Evolutionary conservation across 495 filamentous ascomycete genomes (phyloP), one percentile per base, ranked within the genome.

Genomic region (Apodospora peruviana): DNA sequence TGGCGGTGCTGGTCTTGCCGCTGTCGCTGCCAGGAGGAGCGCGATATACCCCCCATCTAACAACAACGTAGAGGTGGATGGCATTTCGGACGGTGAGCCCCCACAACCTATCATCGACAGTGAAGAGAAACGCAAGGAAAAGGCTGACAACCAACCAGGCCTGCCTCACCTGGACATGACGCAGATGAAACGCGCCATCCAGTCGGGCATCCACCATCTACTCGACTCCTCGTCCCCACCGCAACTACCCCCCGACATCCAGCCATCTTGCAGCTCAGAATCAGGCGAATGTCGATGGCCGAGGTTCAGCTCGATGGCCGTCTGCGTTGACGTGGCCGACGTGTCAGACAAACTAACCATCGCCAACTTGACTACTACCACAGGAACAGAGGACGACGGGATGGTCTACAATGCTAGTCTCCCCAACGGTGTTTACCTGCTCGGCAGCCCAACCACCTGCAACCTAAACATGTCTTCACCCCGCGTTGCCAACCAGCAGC

Each of bases 271-370:
- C 54, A 61, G 70, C 24, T n/a, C n/a, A n/a, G n/a, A n/a, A n/a
- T 67, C 73, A 0, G 69, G 69, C 19, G 69, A 74, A 50, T 77
- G 73, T 44, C 69, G 64, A 10, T 77, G 65, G 45, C 53, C 59
- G 0, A 48, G 52, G 17, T 76, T 73, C 47, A 64, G 67, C 40
- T 71, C 75, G 1, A 58, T 79, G 12, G 72, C 70, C 3, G 54
- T 76, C 35, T 79, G 75, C 52, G 58, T 62, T 10, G 56, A 52
- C 14, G 65, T 65, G 24, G 57, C 65, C 41, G 67, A 76, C 51
- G 57, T 73, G 23, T 56, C 65, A 38, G 23, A 53, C 36, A 36
- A 53, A 21, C 56, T 68, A n/a, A 41, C 36, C 12, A 20, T 61
- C 18, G 51, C 62, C 32, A 41, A 48, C 38, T 43, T 40, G 19